Evolutionary conservation across 225 moss, liverwort and hornwort genomes (phyloP).

Genomic region (Anthoceros angustus): DNA sequence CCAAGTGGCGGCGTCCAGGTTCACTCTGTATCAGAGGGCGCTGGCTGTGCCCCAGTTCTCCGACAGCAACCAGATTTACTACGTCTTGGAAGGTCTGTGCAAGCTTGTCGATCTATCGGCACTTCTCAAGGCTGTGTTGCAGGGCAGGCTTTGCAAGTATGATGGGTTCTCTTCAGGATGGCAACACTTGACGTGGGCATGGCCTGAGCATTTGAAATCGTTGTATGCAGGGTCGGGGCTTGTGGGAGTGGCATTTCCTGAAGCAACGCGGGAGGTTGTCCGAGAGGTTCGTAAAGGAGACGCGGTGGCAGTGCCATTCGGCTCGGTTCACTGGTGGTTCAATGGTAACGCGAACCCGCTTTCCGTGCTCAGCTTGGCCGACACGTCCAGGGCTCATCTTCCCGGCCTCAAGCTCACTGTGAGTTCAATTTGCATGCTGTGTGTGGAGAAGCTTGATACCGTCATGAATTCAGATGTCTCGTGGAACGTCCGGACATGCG

Average conservation of each 20-base stretch:
- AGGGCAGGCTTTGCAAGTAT: background rate
- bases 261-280: background rate
- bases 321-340: background rate
- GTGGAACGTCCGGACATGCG: too few relatives aligned
- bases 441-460: background rate
- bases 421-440: background rate
- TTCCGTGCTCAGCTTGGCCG: background rate
- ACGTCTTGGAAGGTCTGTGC: background rate
- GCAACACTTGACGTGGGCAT: background rate
- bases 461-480: background rate
- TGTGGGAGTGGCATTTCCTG: background rate
- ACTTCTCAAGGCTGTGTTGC: background rate
- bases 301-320: background rate
- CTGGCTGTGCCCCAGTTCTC: background rate
- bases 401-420: background rate
- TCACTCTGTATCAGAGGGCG: background rate
- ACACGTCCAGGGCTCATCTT: background rate
- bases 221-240: background rate
- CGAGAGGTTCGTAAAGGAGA: background rate
- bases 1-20: background rate
- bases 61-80: background rate
- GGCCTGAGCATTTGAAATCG: background rate
- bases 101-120: background rate
- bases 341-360: background rate
- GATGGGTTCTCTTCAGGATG: background rate